Conservation (phyloP, 345 rosid genomes). For the Acer negundo region DNA sequence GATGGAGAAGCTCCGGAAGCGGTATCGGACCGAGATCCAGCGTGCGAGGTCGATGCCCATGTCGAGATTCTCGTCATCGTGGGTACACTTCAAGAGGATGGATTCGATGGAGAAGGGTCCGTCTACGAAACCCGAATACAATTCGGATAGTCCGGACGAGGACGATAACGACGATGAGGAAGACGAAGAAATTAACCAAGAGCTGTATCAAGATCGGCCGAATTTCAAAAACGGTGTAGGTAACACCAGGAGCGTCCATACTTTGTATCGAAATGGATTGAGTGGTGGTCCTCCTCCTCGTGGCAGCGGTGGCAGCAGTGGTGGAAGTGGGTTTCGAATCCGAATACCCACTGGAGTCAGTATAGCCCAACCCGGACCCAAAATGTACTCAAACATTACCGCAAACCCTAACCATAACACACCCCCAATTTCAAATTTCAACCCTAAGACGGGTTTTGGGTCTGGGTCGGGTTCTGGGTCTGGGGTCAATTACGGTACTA, state of each 20-base stretch:
- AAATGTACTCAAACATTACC: conserved; percentile 44
- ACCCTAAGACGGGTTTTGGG: conserved; percentile 30
- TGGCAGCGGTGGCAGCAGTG: conserved; percentile 26
- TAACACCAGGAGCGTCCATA: conserved; percentile 54
- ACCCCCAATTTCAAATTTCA: conserved; percentile 20
- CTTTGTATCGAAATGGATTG: conserved; percentile 58
- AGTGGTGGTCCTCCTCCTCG: conserved; percentile 35
- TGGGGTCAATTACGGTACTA: conserved; percentile 36
- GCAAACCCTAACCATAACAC: conserved; percentile 23
- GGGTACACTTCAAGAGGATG: conserved; percentile 89
- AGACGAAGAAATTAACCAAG: conserved; percentile 47
- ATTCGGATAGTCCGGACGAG: conserved; percentile 39
- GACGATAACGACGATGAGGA: conserved; percentile 44
- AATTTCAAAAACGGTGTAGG: conserved; percentile 42
- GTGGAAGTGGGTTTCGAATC: conserved; percentile 57
- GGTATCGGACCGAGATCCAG: conserved; percentile 89
- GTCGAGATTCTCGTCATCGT: conserved; percentile 71
- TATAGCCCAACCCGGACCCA: conserved; percentile 68
- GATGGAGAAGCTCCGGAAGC: conserved; percentile 97
- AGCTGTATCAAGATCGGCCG: conserved; percentile 36
- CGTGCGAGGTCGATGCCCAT: conserved; percentile 85
- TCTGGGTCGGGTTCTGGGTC: conserved; percentile 29
- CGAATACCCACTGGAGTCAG: conserved; percentile 87
- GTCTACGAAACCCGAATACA: conserved; percentile 28
- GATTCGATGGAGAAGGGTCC: conserved; percentile 87